Percentiles rank a stretch among this genome's conserved stretches.
phyloP scores from a whole-genome alignment of 305 asterid genomes.

The Ajuga reptans region DNA sequence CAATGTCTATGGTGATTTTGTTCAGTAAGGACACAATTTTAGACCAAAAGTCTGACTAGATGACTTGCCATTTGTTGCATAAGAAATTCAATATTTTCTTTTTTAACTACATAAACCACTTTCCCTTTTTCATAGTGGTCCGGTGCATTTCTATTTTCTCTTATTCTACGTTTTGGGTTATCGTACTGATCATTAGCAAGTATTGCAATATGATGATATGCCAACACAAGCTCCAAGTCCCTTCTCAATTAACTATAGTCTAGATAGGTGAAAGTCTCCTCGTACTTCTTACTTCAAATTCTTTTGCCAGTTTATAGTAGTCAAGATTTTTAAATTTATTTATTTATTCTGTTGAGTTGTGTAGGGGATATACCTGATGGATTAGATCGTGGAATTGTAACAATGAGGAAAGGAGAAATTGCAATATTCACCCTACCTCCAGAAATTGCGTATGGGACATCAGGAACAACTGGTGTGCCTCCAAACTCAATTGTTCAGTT shows the following conservation, averaged over 20 bases:
- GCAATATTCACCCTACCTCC: constrained; percentile 51
- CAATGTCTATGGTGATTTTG: neutral
- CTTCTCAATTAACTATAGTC: neutral
- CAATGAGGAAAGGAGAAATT: constrained; percentile 65
- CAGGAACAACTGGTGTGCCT: constrained; percentile 37
- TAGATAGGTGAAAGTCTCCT: neutral
- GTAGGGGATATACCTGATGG: constrained; percentile 42
- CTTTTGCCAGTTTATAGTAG: neutral
- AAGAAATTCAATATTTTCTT: neutral
- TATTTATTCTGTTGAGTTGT: neutral
- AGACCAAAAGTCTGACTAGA: neutral
- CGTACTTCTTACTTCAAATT: neutral
- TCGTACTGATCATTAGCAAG: neutral
- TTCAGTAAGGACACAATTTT: neutral
- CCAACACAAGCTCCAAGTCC: neutral
- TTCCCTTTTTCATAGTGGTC: neutral
- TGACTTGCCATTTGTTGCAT: constrained; percentile 4
- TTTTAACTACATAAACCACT: neutral
- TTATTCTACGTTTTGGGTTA: neutral
- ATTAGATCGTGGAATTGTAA: constrained; percentile 46
- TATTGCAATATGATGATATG: neutral
- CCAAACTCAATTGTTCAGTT: constrained; percentile 38
- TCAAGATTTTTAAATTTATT: neutral
- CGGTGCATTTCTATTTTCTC: neutral
- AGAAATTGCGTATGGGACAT: constrained; percentile 38